Conservation (phyloP, 2,329 filamentous ascomycete genomes). For the Teratosphaeria viscida region DNA sequence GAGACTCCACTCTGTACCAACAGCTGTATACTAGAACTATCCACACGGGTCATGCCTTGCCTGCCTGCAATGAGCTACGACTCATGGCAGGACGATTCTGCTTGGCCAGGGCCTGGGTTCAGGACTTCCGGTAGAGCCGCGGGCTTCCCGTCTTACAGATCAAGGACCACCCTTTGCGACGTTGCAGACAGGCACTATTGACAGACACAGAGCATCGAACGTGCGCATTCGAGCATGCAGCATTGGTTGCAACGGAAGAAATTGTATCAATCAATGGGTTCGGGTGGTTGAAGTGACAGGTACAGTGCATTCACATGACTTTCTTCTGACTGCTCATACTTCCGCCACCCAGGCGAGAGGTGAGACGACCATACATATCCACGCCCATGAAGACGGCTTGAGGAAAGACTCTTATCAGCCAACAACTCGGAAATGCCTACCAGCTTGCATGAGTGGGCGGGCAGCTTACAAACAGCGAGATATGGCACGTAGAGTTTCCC, state of each 20-base stretch:
- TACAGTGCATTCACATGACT: neutral
- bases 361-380: slow-evolving; percentile 28
- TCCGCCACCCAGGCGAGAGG: neutral
- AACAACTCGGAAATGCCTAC: neutral
- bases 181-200: too few species aligned
- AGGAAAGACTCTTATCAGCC: neutral
- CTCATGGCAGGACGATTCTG: too few species aligned
- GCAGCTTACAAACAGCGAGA: slow-evolving; percentile 42
- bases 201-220: too few species aligned
- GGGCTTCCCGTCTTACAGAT: too few species aligned
- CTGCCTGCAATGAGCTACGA: neutral
- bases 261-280: too few species aligned
- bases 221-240: too few species aligned
- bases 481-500: slow-evolving; percentile 48
- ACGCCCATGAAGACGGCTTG: slow-evolving; percentile 33
- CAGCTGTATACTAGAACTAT: neutral
- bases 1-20: neutral
- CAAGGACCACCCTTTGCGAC: too few species aligned
- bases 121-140: too few species aligned
- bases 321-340: neutral
- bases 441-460: neutral
- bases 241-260: too few species aligned
- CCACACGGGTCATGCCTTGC: neutral
- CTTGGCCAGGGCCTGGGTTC: too few species aligned
- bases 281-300: too few species aligned